Base-by-base conservation (phyloP, 208 protist genomes). In the Leishmania lainsoni region DNA sequence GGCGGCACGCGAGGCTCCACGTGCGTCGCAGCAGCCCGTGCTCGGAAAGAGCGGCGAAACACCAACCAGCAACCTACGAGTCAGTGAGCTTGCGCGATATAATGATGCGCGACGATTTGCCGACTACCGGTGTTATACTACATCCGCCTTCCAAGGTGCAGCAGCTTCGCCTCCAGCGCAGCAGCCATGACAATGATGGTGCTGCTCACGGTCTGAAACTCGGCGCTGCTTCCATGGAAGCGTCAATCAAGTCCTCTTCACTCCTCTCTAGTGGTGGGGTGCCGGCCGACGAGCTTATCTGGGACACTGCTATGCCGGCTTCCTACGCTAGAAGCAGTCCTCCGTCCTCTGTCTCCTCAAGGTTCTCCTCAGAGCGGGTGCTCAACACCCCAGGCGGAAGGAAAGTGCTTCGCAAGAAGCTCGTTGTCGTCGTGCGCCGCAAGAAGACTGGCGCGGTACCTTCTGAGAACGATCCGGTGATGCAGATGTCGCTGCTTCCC, bases 381-480 rank as follows among this genome's bases (percentile, higher is more conserved):
- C 49, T 48, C 54, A 76, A 32, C 8, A 78, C 75, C 8, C n/a
- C 85, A 4, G 58, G 72, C 17, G 75, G 75, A 0, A 76, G 80
- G 51, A 89, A 87, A 73, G 83, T 91, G 65, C 86, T 87, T 69
- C 81, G 87, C n/a, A 93, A 90, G 76, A 93, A 93, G 76, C 80
- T 93, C 12, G 89, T 93, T 5, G 86, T 86, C 4, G 86, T 93
- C 16, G 88, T 81, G 76, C 84, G 83, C 12, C 76, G 83, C 56
- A 82, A 81, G 52, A 82, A 51, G 35, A 81, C 63, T 29, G 85
- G 79, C 17, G 54, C 79, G 0, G 69, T 79, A 4, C 68, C 84
- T 9, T 86, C 89, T 17, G 87, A 86, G 68, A 79, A 76, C n/a
- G 89, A 91, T 76, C 78, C 84, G 2, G 81, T 93, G 20, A 68